These are phyloP conservation scores for Exophiala xenobiotica DNA, from an alignment of 2,329 filamentous ascomycete genomes.

Conservation along the genomic window DNA sequence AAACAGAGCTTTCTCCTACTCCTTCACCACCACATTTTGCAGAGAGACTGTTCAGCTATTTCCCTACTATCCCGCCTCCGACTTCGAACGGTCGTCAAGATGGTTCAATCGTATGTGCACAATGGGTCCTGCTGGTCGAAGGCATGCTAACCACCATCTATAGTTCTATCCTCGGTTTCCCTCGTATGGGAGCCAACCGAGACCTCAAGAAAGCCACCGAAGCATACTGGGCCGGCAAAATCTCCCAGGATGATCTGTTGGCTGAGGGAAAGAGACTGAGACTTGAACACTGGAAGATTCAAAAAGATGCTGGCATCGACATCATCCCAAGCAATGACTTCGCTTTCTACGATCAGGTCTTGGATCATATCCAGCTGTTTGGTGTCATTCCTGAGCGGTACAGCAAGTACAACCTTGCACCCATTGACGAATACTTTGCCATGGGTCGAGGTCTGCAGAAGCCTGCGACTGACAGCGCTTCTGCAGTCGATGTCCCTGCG, in stretches of 20 bases:
- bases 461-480: conserved; percentile 55
- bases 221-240: conserved; percentile 94
- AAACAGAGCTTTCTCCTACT: conserved; percentile 22
- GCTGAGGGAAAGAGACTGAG: conserved; percentile 95
- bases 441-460: conserved; percentile 99
- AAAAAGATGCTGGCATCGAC: conserved; percentile 97
- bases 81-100: conserved; percentile 40
- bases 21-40: conserved; percentile 23
- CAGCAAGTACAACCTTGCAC: conserved; percentile 80
- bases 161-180: conserved; percentile 89
- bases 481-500: conserved; percentile 77
- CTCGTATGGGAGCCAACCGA: conserved; percentile 96
- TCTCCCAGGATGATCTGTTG: conserved; percentile 86
- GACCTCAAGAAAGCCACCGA: conserved; percentile 99
- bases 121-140: not conserved
- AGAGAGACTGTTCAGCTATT: conserved; percentile 19
- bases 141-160: conserved; percentile 14
- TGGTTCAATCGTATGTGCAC: conserved; percentile 60
- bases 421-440: conserved; percentile 96
- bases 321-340: conserved; percentile 99
- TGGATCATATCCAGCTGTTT: conserved; percentile 97
- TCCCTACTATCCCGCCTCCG: conserved; percentile 9
- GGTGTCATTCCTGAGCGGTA: conserved; percentile 92
- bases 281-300: conserved; percentile 98
- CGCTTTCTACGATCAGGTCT: conserved; percentile 95